Base-by-base conservation (phyloP, 1,139 yeast genomes). In the Saccharomyces hybrid region DNA sequence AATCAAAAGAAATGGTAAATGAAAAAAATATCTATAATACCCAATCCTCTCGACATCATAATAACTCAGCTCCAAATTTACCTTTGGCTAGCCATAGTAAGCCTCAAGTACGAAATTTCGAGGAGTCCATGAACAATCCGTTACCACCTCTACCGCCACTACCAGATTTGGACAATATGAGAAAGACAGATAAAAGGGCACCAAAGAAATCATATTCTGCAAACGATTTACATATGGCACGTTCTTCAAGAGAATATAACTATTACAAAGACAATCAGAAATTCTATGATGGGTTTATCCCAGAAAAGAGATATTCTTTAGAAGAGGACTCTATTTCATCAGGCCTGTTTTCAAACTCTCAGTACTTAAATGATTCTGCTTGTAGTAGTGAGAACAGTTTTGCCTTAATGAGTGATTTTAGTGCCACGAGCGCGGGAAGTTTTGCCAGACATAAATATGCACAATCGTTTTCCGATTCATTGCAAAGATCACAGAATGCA, bases 361-460 rank as follows among this genome's bases (percentile, higher is more conserved):
- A 55, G 50, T 68, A 66, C 50, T 42, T 67, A 52, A 66, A 65
- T 25, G 60, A 61, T n/a, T 67, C 71, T 11, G 42, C 62, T 6
- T 57, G 67, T 2, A 67, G 66, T 49, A 67, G 71, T 52, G 71
- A 68, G 46, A 67, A 70, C 38, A 71, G 75, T 52, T 70, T 72
- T 44, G 73, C 79, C 5, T 66, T 74, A 11, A 67, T 76, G 70
- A 77, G 80, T 48, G 93, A 87, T 66, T 79, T 87, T 56, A 86
- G 95, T 73, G 96, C 96, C 3, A 88, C 96, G 0, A 86, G 95
- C 62, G 96, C 96, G 2, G 96, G 95, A 0, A 87, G 95, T 11
- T 82, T 83, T 58, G 81, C 83, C 53, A 79, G 95, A 63, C 93
- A 88, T 66, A 83, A 81, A 63, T 75, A 73, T 66, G 82, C 82